Evolutionary conservation across 768 basidiomycete species (phyloP).

Genomic region (Cyclocybe aegerita): DNA sequence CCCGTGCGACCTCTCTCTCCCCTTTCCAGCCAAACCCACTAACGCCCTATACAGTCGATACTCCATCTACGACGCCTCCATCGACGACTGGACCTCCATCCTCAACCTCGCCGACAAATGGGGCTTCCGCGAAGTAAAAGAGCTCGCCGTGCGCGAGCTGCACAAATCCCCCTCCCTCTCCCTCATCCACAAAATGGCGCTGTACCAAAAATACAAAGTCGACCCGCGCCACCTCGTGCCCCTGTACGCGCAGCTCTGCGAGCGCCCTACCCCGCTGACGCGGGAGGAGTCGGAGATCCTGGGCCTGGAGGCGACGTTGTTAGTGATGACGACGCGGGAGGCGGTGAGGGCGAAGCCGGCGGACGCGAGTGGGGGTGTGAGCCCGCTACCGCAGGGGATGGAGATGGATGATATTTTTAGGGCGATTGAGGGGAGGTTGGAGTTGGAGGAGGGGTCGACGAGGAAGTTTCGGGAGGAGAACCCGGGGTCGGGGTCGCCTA

Average conservation of each 20-base stretch:
- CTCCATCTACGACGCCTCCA: conserved; percentile 49
- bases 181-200: conserved; percentile 40
- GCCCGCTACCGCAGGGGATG: conserved; percentile 18
- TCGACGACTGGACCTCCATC: conserved; percentile 57
- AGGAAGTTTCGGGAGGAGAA: conserved; percentile 12
- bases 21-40: not conserved
- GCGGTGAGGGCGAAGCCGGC: conserved; percentile 32
- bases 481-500: not conserved
- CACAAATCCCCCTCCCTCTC: conserved; percentile 45
- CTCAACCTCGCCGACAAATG: conserved; percentile 57
- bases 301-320: conserved; percentile 51
- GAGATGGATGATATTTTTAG: conserved; percentile 14
- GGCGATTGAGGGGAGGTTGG: conserved; percentile 11
- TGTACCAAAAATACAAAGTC: conserved; percentile 54
- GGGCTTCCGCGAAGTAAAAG: conserved; percentile 55
- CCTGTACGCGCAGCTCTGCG: conserved; percentile 54
- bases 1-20: conserved; percentile 11
- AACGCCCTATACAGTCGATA: conserved; percentile 42
- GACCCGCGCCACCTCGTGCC: conserved; percentile 48
- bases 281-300: conserved; percentile 54
- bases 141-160: conserved; percentile 59
- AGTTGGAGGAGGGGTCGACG: conserved; percentile 16
- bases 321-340: conserved; percentile 53
- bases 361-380: conserved; percentile 10
- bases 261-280: conserved; percentile 47